Base-by-base conservation (phyloP, 768 basidiomycete species). In the Auricularia sp. region DNA sequence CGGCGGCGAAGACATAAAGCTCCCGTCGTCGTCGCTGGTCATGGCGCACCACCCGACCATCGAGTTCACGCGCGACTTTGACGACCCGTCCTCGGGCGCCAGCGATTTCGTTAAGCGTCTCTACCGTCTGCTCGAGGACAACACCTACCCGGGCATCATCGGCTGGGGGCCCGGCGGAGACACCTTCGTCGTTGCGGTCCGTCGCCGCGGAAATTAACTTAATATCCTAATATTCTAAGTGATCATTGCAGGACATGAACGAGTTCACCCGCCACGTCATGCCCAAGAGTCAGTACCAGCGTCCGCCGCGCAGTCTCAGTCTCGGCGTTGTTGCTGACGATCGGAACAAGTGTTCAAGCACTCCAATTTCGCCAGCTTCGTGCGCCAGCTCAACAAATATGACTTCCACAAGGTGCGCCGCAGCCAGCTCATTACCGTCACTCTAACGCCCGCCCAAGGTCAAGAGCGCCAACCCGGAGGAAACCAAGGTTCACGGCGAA, bases 61-160 rank as follows among this genome's bases (percentile, higher is more conserved):
- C 47, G 47, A 51, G 18, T 21, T 51, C 47, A 21, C 18, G 18
- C 47, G 47, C 21, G 47, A 51, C 21, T 51, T 51, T 18, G 47
- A 51, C 47, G 47, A 51, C 47, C 47, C 56, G 29, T n/a, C 56
- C 23, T 59, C 56, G 23, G 56, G 88, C n/a, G 90, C 93, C 35
- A 87, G 86, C 69, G 93, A 95, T 76, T 96, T 96, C 72, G 93
- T 95, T 68, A 94, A 95, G 79, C 95, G 94, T 73, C 77, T 96
- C 8, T 59, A 35, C 33, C 23, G 56, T 33, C 23, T 95, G 91
- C 85, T 95, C 47, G 90, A 93, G 73, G 91, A 94, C 70, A 81
- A 83, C 36, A 72, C 83, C 0, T 89, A 88, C 77, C 74, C 83
- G 34, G 79, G 84, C 34, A 83, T 93, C 59, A 91, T 95, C 6